These are phyloP conservation scores for Chrysosporium keratinophilum DNA, from an alignment of 2,329 filamentous ascomycete species.

Conservation along the genomic window DNA sequence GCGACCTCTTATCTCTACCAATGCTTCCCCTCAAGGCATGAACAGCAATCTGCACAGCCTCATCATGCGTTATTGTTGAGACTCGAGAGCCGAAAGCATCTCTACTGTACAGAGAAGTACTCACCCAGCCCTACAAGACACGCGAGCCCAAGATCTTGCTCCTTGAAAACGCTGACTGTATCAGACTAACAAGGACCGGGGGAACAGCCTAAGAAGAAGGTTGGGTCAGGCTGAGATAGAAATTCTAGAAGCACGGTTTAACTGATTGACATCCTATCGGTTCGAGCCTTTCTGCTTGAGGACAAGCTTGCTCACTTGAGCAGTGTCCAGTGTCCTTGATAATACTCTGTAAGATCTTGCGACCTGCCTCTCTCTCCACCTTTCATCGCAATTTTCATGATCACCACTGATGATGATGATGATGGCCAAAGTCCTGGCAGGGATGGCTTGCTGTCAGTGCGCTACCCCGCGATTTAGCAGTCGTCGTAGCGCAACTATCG, in stretches of 20 bases:
- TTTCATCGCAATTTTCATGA: too few species aligned
- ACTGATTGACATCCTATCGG: background rate
- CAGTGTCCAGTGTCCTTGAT: too few species aligned
- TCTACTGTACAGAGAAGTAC: too few species aligned
- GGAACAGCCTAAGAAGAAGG: background rate
- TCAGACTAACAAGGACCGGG: background rate
- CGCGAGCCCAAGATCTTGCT: background rate
- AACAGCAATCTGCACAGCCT: background rate
- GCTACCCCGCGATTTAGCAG: conserved; percentile 6
- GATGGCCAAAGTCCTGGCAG: background rate
- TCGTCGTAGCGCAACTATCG: background rate
- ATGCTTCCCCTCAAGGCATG: too few species aligned
- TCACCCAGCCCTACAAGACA: conserved; percentile 2
- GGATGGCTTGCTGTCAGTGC: background rate
- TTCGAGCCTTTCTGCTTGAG: background rate
- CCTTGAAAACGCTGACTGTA: background rate
- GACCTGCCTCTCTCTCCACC: too few species aligned
- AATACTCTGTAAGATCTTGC: too few species aligned
- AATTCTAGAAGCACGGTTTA: conserved; percentile 1
- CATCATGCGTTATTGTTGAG: background rate
- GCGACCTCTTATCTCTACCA: too few species aligned
- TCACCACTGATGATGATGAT: too few species aligned
- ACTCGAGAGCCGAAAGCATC: background rate
- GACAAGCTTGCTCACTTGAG: too few species aligned
- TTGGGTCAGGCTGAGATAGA: background rate